A percentile compares a stretch with the other conserved stretches of the same genome.
These are phyloP conservation scores for Vaccinium myrtillus DNA, from an alignment of 148 eudicot genomes.

Conservation along the genomic window DNA sequence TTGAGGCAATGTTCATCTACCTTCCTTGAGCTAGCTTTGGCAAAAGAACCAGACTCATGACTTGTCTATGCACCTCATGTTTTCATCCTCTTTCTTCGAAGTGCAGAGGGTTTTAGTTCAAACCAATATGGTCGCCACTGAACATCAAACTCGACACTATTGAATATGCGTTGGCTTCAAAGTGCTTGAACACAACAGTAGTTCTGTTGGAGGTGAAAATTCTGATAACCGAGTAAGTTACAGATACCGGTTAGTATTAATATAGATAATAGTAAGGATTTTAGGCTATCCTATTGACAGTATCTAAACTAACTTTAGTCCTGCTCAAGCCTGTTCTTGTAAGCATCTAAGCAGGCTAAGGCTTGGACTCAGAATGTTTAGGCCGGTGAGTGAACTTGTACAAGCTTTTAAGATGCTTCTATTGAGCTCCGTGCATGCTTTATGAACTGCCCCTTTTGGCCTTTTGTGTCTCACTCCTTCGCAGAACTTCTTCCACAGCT, in stretches of 20 bases:
- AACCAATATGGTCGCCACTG: neutral
- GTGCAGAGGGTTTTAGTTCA: neutral
- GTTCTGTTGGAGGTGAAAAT: neutral
- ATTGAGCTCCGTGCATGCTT: neutral
- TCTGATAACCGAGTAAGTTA: neutral
- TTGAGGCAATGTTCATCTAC: neutral
- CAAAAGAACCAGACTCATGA: neutral
- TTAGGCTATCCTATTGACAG: neutral
- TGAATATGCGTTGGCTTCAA: neutral
- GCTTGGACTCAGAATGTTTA: conserved; percentile 9
- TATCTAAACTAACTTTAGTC: neutral
- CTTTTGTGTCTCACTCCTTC: neutral
- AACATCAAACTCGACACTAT: neutral
- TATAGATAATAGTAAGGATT: neutral
- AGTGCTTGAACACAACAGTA: neutral
- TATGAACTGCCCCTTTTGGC: neutral
- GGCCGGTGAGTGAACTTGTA: conserved; percentile 11
- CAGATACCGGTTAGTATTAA: neutral
- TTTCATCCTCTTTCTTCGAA: neutral
- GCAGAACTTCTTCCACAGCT: neutral
- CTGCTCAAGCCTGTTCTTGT: neutral
- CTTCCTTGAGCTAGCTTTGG: neutral
- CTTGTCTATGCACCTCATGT: neutral
- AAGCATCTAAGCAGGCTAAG: neutral
- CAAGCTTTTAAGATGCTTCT: neutral